These are phyloP conservation scores for Syzygium syzygioides DNA, from an alignment of 441 rosid species.

Conservation along the genomic window DNA sequence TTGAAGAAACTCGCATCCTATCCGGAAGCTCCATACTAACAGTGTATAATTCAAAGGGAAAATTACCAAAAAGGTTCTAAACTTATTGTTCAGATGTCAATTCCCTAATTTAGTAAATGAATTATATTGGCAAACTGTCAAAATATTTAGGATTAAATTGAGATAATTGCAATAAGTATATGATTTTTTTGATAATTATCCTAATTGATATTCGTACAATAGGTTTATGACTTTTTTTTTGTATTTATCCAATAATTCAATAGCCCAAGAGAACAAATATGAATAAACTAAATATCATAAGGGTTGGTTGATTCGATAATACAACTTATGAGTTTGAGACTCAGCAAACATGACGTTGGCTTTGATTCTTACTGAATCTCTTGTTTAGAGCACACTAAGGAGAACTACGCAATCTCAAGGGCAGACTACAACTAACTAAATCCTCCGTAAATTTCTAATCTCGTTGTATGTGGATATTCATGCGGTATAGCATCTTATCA, in stretches of 20 bases:
- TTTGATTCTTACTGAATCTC: background rate
- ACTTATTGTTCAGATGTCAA: background rate
- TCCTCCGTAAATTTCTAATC: too few species aligned
- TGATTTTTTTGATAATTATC: background rate
- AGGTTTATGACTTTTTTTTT: background rate
- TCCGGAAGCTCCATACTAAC: too few species aligned
- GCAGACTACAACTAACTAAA: too few species aligned
- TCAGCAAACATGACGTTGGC: background rate
- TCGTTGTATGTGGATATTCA: background rate
- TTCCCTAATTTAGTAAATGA: background rate
- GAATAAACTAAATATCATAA: background rate
- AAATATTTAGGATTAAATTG: background rate
- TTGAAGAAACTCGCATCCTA: too few species aligned
- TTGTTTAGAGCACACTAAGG: background rate
- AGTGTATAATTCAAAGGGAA: too few species aligned
- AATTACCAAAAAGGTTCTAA: too few species aligned
- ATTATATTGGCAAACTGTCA: background rate
- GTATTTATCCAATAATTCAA: background rate
- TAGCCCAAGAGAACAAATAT: background rate
- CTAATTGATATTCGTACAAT: background rate
- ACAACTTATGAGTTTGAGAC: background rate
- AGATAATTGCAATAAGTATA: background rate
- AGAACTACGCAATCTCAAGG: background rate
- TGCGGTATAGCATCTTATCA: background rate
- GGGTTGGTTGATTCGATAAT: background rate